phyloP scores from a whole-genome alignment of 2,329 filamentous ascomycete genomes.

The Xylaria sp. region DNA sequence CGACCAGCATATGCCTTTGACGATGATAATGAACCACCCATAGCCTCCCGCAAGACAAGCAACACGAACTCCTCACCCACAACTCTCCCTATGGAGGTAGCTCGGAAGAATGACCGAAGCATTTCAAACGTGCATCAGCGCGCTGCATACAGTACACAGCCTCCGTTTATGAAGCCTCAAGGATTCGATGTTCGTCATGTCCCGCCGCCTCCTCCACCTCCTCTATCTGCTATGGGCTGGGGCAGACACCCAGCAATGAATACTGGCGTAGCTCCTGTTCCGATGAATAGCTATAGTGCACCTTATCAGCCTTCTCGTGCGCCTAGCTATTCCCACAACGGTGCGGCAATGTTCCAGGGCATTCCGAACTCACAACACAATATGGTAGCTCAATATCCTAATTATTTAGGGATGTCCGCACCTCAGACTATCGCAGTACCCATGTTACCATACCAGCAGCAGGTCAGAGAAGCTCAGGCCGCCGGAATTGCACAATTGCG shows the following conservation, averaged over 20 bases:
- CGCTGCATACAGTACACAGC: not conserved
- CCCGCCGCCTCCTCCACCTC: constrained; percentile 21
- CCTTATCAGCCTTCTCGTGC: constrained; percentile 10
- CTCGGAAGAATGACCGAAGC: not conserved
- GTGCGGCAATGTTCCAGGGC: not conserved
- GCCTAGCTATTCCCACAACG: constrained; percentile 13
- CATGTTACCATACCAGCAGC: constrained; percentile 22
- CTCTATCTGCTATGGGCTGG: constrained; percentile 24
- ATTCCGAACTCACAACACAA: constrained; percentile 20
- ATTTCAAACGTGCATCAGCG: constrained; percentile 12
- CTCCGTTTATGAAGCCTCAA: not conserved
- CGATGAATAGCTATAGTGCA: constrained; percentile 8
- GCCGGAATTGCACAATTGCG: constrained; percentile 9
- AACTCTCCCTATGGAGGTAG: constrained; percentile 23
- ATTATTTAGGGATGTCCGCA: constrained; percentile 11
- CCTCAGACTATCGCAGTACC: constrained; percentile 34
- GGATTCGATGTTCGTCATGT: constrained; percentile 11
- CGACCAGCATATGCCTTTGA: constrained; percentile 15
- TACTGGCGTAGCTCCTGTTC: not conserved
- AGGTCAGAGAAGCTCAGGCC: constrained; percentile 14
- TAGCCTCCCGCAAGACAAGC: not conserved
- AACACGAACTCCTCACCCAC: constrained; percentile 27
- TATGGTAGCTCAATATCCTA: constrained; percentile 23
- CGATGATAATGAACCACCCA: constrained; percentile 4
- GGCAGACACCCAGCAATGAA: constrained; percentile 1